phyloP scores from a whole-genome alignment of 768 basidiomycete species.

The Leccinum disarticulatum region DNA sequence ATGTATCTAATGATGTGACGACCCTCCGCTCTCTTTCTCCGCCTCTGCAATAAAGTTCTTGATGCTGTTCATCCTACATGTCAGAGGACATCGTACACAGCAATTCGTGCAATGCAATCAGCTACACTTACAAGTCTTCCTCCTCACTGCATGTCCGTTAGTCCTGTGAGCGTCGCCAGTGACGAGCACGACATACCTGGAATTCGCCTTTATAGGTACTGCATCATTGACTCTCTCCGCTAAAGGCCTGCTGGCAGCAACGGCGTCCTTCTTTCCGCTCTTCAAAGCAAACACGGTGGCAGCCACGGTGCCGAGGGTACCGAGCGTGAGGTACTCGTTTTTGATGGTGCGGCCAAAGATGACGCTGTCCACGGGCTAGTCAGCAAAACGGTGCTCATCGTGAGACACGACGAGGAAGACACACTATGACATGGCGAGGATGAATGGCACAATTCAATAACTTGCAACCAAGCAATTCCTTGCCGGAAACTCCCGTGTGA shows the following conservation, averaged over 20 bases:
- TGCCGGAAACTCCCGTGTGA: slow-evolving; percentile 24
- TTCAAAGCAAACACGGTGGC: slow-evolving; percentile 52
- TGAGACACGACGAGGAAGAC: slow-evolving; percentile 15
- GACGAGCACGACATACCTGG: slow-evolving; percentile 53
- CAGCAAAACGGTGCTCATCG: slow-evolving; percentile 4
- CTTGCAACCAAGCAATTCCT: neutral
- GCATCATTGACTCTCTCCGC: slow-evolving; percentile 58
- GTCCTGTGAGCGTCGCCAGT: neutral
- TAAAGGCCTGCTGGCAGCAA: slow-evolving; percentile 42
- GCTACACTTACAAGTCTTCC: slow-evolving; percentile 71
- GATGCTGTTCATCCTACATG: slow-evolving; percentile 65
- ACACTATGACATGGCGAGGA: slow-evolving; percentile 45
- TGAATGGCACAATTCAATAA: neutral
- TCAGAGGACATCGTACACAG: slow-evolving; percentile 37
- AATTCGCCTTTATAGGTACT: slow-evolving; percentile 64
- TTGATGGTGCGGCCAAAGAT: slow-evolving; percentile 80
- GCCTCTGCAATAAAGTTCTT: slow-evolving; percentile 78
- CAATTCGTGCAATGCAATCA: slow-evolving; percentile 6
- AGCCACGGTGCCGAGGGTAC: slow-evolving; percentile 60
- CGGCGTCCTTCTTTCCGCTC: slow-evolving; percentile 52
- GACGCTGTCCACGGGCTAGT: slow-evolving; percentile 43
- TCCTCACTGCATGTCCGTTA: slow-evolving; percentile 58
- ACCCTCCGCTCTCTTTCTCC: slow-evolving; percentile 66
- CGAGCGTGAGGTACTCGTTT: slow-evolving; percentile 77
- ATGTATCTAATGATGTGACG: slow-evolving; percentile 23